phyloP scores from a whole-genome alignment of 129 eudicot genomes.

The Dittrichia graveolens region DNA sequence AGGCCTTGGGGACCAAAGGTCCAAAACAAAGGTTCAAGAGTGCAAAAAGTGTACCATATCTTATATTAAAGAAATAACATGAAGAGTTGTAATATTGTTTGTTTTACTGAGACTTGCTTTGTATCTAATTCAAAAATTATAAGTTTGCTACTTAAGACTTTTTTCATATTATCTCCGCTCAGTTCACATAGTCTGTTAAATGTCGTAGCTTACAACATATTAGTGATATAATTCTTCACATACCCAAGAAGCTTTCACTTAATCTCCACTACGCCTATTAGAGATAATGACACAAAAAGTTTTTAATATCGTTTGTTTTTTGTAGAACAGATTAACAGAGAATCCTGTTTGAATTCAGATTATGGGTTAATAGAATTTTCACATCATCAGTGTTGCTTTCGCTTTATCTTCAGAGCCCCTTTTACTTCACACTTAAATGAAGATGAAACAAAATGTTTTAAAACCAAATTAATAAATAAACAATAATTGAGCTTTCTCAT shows the following conservation, averaged over 20 bases:
- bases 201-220: background rate
- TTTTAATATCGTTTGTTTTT: background rate
- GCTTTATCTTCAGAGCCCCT: background rate
- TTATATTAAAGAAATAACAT: constrained; percentile 5
- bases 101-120: background rate
- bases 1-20: too few relatives aligned
- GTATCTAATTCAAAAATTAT: background rate
- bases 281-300: background rate
- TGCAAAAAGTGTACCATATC: background rate
- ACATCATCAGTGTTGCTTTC: background rate
- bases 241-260: constrained; percentile 1
- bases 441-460: background rate
- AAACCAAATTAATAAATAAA: constrained; percentile 4
- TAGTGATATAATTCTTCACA: background rate
- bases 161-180: background rate
- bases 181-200: background rate
- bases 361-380: background rate
- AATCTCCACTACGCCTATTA: background rate
- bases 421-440: background rate
- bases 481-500: constrained; percentile 5
- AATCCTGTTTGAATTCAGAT: background rate
- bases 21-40: background rate
- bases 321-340: constrained; percentile 2
- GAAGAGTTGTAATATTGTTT: background rate
- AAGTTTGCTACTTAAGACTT: background rate